Base-by-base conservation (phyloP, 192 early-diverging fungal species). In the Podila verticillata region DNA sequence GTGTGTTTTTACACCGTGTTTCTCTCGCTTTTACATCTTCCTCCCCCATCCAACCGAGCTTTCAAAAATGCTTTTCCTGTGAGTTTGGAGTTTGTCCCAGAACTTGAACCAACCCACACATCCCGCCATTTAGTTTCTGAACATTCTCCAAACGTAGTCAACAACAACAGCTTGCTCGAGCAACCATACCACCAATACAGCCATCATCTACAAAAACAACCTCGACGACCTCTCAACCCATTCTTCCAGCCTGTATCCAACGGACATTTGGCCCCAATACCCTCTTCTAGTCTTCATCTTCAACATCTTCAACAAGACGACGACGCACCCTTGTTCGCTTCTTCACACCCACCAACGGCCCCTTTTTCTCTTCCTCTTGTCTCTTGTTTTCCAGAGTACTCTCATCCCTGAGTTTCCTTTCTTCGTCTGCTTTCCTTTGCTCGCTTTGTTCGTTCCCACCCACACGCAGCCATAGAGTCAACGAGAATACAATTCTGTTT, bases 101-200 rank as follows among this genome's bases (percentile, higher is more conserved):
- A 71, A 70, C 48, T 31, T 79, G 51, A 31, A 63, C 59, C 57
- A 61, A 49, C 32, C 39, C 51, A 26, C 34, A 29, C 29, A 48
- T 19, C 17, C 49, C 57, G 32, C 74, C 69, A 35, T 48, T 28
- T 70, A 79, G 75, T 72, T 79, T 79, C 75, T 79, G 68, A 78
- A 79, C 75, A 79, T 70, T 57, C 75, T 79, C 75, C 75, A 79
- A 79, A 79, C 75, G 75, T 79, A 79, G 75, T 79, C 75, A 79
- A 79, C 17, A 51, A 51, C 15, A 15, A 9, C 44, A 9, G 7
- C 49, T 20, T 24, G 20, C 24, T 24, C n/a, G n/a, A 54, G 24
- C 51, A 22, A 9, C 51, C 51, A 54, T 9, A 24, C 13, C 22
- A 26, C 51, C 51, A 54, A 6, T 2, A 54, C 8, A 47, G 44